Evolutionary conservation across 345 rosid genomes (phyloP).

Genomic region (Citrus medica): DNA sequence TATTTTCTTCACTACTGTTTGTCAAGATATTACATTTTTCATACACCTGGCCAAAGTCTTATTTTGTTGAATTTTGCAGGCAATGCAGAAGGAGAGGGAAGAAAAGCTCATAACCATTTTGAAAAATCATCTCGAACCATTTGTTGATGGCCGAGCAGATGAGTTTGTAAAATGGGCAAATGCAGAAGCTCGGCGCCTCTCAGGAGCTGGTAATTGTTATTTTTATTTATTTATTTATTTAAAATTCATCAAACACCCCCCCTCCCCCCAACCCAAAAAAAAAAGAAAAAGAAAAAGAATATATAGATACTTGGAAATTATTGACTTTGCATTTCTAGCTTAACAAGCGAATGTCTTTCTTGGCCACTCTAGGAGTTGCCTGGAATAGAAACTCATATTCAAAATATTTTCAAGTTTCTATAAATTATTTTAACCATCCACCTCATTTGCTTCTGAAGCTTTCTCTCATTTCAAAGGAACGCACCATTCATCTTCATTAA

Average conservation of each 20-base stretch:
- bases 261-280: too few relatives aligned
- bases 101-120: slow-evolving; percentile 59
- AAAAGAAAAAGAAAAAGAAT: too few relatives aligned
- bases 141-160: slow-evolving; percentile 54
- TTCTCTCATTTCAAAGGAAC: not conserved
- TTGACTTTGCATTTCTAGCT: not conserved
- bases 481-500: not conserved
- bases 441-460: not conserved
- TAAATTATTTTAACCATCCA: not conserved
- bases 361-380: not conserved
- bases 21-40: not conserved
- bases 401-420: not conserved
- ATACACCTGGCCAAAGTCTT: not conserved
- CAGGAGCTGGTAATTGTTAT: slow-evolving; percentile 56
- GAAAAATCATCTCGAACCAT: slow-evolving; percentile 67
- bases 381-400: not conserved
- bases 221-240: not conserved
- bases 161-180: slow-evolving; percentile 76
- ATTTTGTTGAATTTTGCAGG: slow-evolving; percentile 34
- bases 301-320: not conserved
- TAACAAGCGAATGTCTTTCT: not conserved
- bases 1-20: not conserved
- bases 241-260: too few relatives aligned
- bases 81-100: slow-evolving; percentile 70
- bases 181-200: slow-evolving; percentile 73